Percentiles rank a stretch among this genome's conserved stretches.
Evolutionary conservation across 805 yeast species (phyloP).

Genomic region (Dipodascus geniculatus): DNA sequence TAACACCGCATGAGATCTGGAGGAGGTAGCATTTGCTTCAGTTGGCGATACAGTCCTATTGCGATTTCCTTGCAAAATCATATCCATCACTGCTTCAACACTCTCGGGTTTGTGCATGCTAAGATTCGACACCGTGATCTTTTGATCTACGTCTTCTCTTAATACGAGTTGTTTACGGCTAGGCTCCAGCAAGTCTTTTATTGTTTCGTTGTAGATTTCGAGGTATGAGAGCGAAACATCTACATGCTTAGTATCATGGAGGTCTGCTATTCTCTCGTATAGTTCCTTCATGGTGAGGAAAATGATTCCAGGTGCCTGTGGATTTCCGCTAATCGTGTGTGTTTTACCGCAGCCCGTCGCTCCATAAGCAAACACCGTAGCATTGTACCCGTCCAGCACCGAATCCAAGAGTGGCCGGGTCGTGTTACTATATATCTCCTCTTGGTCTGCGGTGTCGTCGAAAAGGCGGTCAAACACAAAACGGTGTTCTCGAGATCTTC

Average conservation of each 20-base stretch:
- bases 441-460: slow-evolving; percentile 52
- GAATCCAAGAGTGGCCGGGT: slow-evolving; percentile 62
- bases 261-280: slow-evolving; percentile 45
- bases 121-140: slow-evolving; percentile 62
- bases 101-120: slow-evolving; percentile 44
- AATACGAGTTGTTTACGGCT: slow-evolving; percentile 29
- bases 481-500: slow-evolving; percentile 57
- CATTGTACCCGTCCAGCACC: slow-evolving; percentile 74
- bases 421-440: slow-evolving; percentile 53
- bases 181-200: slow-evolving; percentile 65
- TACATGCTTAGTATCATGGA: slow-evolving; percentile 41
- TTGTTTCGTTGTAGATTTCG: slow-evolving; percentile 86
- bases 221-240: slow-evolving; percentile 55
- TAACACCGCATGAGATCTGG: slow-evolving; percentile 88
- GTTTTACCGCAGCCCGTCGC: slow-evolving; percentile 98
- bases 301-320: slow-evolving; percentile 66
- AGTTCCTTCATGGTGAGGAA: slow-evolving; percentile 69
- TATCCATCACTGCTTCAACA: slow-evolving; percentile 38
- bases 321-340: slow-evolving; percentile 72
- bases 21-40: slow-evolving; percentile 80
- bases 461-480: slow-evolving; percentile 76
- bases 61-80: slow-evolving; percentile 57
- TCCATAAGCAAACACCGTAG: slow-evolving; percentile 92
- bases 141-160: slow-evolving; percentile 57
- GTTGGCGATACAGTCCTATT: slow-evolving; percentile 81